Percentiles rank a stretch among this genome's conserved stretches.
phyloP scores from a whole-genome alignment of 768 basidiomycete species.

The Hygrocybe coccinea region DNA sequence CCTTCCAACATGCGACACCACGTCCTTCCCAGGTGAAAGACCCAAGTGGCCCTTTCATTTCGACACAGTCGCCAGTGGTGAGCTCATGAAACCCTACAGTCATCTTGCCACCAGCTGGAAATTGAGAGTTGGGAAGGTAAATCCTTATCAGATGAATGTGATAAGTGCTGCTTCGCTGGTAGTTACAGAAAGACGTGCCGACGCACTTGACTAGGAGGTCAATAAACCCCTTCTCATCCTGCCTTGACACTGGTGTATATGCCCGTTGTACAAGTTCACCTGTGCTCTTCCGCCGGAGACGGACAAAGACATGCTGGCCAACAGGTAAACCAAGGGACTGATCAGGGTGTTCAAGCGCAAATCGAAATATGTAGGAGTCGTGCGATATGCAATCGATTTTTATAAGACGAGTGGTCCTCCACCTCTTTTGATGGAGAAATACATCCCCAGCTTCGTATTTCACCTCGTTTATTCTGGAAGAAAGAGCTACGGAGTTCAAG shows the following conservation, averaged over 20 bases:
- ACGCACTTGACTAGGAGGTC: constrained; percentile 52
- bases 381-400: constrained; percentile 39
- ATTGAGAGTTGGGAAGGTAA: constrained; percentile 36
- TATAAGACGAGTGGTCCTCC: constrained; percentile 44
- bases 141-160: constrained; percentile 26
- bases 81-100: constrained; percentile 43
- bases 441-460: constrained; percentile 5
- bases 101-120: constrained; percentile 49
- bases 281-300: constrained; percentile 35
- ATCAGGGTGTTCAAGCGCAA: constrained; percentile 37
- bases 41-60: constrained; percentile 58
- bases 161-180: neutral
- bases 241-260: constrained; percentile 53
- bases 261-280: constrained; percentile 51
- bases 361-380: constrained; percentile 48
- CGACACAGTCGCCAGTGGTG: constrained; percentile 43
- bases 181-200: neutral
- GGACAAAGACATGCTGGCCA: constrained; percentile 58
- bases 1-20: constrained; percentile 35
- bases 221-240: constrained; percentile 40
- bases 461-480: neutral
- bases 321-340: constrained; percentile 49
- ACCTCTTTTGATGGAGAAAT: constrained; percentile 44
- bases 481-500: constrained; percentile 1
- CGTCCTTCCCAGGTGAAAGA: constrained; percentile 49